Evolutionary conservation across 352 stramenopile genomes (phyloP).

Genomic region (Blastocystis sp.): DNA sequence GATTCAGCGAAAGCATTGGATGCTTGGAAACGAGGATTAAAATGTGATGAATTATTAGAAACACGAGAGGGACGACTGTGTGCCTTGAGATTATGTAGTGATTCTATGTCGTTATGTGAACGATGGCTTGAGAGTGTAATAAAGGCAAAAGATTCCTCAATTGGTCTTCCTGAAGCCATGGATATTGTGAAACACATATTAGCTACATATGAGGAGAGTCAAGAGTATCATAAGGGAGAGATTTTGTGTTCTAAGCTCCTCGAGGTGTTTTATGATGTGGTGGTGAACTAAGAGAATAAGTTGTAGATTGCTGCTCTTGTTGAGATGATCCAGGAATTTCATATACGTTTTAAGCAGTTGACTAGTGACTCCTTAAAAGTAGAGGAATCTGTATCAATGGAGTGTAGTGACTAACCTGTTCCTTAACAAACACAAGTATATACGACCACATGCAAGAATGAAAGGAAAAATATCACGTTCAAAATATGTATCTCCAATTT

Average conservation of each 20-base stretch:
- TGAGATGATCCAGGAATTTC: not conserved
- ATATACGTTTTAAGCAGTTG: not conserved
- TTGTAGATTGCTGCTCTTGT: not conserved
- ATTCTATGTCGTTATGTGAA: not conserved
- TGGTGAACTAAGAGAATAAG: not conserved
- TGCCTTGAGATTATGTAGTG: not conserved
- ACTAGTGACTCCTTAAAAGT: not conserved
- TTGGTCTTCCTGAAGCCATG: not conserved
- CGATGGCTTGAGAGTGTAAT: not conserved
- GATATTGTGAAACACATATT: not conserved
- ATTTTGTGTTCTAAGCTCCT: not conserved
- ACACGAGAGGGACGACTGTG: not conserved
- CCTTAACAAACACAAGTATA: not conserved
- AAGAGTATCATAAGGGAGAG: not conserved
- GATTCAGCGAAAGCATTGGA: not conserved
- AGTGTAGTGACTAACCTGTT: constrained; percentile 48
- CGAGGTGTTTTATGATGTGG: constrained; percentile 2
- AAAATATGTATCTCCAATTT: not conserved
- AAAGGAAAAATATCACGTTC: constrained; percentile 58
- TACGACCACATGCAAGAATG: constrained; percentile 3
- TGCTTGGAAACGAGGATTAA: not conserved
- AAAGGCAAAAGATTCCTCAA: not conserved
- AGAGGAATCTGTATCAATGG: constrained; percentile 49
- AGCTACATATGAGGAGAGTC: not conserved
- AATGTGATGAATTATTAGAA: not conserved